These are phyloP conservation scores for Sugiyamaella marilandica DNA, from an alignment of 805 yeast species.

Conservation along the genomic window DNA sequence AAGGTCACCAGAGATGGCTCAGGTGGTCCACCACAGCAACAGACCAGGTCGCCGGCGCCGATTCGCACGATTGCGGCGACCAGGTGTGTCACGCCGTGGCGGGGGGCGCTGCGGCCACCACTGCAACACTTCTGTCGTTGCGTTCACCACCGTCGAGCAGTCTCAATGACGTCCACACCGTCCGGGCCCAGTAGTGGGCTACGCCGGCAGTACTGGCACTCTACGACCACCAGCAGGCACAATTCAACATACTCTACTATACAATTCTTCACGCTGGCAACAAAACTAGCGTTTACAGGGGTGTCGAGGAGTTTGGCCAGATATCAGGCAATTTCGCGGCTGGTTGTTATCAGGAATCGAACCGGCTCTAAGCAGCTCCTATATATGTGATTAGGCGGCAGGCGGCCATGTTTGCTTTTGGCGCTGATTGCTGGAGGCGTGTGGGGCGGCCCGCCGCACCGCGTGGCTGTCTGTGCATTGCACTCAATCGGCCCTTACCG, in stretches of 20 bases:
- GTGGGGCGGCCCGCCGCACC: not conserved
- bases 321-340: too few species aligned
- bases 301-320: not conserved
- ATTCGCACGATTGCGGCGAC: not conserved
- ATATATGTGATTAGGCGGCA: constrained; percentile 1
- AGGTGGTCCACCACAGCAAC: not conserved
- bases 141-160: not conserved
- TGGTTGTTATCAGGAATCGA: too few species aligned
- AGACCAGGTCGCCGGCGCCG: not conserved
- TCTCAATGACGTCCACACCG: too few species aligned
- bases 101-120: too few species aligned
- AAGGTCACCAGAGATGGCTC: not conserved
- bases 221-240: not conserved
- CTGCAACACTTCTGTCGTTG: not conserved
- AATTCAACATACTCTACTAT: not conserved
- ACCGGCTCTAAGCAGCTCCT: not conserved
- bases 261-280: not conserved
- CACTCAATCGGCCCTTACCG: too few species aligned
- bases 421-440: not conserved
- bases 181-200: too few species aligned
- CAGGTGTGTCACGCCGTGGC: not conserved
- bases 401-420: constrained; percentile 2
- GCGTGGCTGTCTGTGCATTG: too few species aligned
- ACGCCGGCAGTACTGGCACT: not conserved
- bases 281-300: not conserved